Evolutionary conservation across 768 basidiomycete genomes (phyloP), one percentile per base, ranked within the genome.

Genomic region (Kwoniella dejecticola): DNA sequence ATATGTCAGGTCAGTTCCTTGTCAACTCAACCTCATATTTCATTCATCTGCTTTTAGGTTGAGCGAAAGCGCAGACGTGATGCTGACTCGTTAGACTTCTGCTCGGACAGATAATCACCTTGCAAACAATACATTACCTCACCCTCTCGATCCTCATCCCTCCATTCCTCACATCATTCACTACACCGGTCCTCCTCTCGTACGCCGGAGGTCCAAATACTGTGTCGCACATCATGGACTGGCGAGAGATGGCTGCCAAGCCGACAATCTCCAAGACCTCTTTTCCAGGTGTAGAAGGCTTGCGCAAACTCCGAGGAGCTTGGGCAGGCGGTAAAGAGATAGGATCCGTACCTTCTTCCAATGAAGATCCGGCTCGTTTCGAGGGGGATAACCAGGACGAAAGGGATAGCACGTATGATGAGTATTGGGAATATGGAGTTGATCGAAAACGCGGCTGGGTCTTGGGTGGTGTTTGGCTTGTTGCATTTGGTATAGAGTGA

Each of bases 111-210:
- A 98, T 99, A 70, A 85, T 99, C 64, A 86, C 90, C 7, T 83
- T 98, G 74, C 95, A 98, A 81, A 87, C 91, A 0, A 80, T 97
- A 31, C 96, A 98, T 81, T 98, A 99, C 80, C 82, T 99, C 61
- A 89, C 90, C 13, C 85, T 98, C 61, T 86, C 88, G 24, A 63
- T 96, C 61, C 81, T 96, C 62, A 82, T 89, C 23, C 94, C 96
- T 4, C 88, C 90, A 13, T 74, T 94, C 26, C 85, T 98, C 24
- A 76, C 83, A 21, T 45, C 87, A 21, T 87, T 94, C 75, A 89
- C 91, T 0, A 52, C 61, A 6, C 67, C 71, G 2, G n/a, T 66
- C 8, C 62, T 73, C 1, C 68, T 79, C 8, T 67, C 75, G 3
- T 72, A 77, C 38, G 67, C 75, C 2, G 76, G 76, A 19, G 75